Evolutionary conservation across 768 basidiomycete genomes (phyloP), one percentile per base, ranked within the genome.

Genomic region (Mycena kentingensis): DNA sequence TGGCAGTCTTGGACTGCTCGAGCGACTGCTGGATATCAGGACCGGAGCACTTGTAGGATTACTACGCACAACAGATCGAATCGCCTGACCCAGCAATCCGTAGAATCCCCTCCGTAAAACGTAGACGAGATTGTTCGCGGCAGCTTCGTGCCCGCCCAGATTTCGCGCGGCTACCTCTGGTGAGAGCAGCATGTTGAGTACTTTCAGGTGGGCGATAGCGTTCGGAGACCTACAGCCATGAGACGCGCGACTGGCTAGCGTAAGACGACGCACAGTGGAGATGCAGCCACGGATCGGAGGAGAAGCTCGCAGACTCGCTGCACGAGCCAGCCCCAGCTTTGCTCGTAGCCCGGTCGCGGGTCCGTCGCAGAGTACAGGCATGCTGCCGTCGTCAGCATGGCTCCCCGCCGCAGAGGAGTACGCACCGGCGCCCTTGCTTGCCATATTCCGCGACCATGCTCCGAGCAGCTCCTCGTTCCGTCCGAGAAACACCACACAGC

Each of bases 401-500:
- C 7, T 15, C 4, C 1, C 24, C 35, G 32, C 3, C 18, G 8
- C 24, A 7, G 25, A 25, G 5, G 24, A 42, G 41, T 16, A 47
- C 58, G 19, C 13, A 73, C 74, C 67, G 60, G 65, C 57, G 25
- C 73, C 70, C 0, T 58, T 61, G 6, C 60, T 46, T 5, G 65
- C 24, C 38, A 81, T 68, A 16, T 64, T 65, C 22, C 57, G 58
- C 7, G 79, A 75, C 83, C 83, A 85, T 26, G 57, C 61, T 5
- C 67, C 73, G 18, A 87, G 64, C 4, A 73, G 68, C 19, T 72
- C 67, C 39, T 79, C 73, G 56, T 83, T 79, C 63, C 66, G 67
- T 12, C 83, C 83, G 44, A 87, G 73, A 21, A 90, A 74, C 18
- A 86, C 81, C 19, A 89, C 72, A 66, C 81, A 84, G 50, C 90